phyloP scores from a whole-genome alignment of 2,329 filamentous ascomycete species.

The Atkinsonella hypoxylon region DNA sequence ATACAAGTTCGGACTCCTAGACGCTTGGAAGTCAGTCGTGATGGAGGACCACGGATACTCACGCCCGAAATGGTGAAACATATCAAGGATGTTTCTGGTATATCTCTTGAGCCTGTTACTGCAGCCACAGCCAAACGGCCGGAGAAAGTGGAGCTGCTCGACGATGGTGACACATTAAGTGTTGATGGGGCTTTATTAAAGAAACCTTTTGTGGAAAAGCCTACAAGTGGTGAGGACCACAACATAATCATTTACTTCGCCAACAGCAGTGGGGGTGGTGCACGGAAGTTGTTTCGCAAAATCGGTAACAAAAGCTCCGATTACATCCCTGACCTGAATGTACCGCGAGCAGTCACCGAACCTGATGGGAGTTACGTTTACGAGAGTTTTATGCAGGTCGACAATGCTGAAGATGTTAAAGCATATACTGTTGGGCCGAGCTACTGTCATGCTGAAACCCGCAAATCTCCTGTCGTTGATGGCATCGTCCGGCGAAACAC shows the following conservation, averaged over 20 bases:
- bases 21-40: conserved; percentile 80
- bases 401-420: conserved; percentile 97
- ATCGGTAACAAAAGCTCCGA: conserved; percentile 99
- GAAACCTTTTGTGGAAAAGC: conserved; percentile 97
- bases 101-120: conserved; percentile 59
- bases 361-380: conserved; percentile 81
- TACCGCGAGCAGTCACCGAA: conserved; percentile 74
- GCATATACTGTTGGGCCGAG: conserved; percentile 90
- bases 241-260: conserved; percentile 98
- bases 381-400: conserved; percentile 91
- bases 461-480: conserved; percentile 95
- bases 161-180: conserved; percentile 75
- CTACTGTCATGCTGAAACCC: conserved; percentile 93
- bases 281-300: conserved; percentile 85
- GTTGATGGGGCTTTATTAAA: conserved; percentile 73
- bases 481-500: conserved; percentile 92
- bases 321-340: conserved; percentile 63
- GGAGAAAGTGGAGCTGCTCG: conserved; percentile 68
- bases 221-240: conserved; percentile 95
- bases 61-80: conserved; percentile 71
- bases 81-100: conserved; percentile 67
- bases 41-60: conserved; percentile 73
- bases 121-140: conserved; percentile 53
- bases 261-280: conserved; percentile 74
- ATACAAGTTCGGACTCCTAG: conserved; percentile 83